Conservation (phyloP, 257 asterid species). For the Euphrasia confusa region DNA sequence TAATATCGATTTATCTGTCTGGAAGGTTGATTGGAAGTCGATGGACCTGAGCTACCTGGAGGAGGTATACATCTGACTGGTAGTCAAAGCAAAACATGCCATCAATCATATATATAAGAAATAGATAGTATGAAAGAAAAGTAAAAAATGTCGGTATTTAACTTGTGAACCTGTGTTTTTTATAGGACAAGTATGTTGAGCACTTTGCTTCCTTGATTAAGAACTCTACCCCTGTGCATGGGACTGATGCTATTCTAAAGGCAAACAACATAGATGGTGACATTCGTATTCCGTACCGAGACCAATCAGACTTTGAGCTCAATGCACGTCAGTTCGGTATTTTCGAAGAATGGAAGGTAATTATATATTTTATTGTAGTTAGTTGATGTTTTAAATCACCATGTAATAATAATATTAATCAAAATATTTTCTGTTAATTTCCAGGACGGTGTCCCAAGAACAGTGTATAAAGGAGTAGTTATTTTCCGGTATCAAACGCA, state of each 20-base stretch:
- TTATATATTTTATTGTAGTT: not conserved
- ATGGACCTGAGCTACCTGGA: constrained; percentile 87
- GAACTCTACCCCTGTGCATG: constrained; percentile 63
- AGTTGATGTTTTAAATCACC: too few relatives aligned
- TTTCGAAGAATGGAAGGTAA: constrained; percentile 98
- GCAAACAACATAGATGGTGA: constrained; percentile 69
- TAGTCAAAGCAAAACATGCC: constrained; percentile 12
- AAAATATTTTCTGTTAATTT: constrained; percentile 5
- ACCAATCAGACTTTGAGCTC: constrained; percentile 61
- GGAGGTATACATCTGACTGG: constrained; percentile 51
- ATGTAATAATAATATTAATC: not conserved
- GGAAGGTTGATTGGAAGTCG: constrained; percentile 89
- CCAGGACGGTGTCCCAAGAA: constrained; percentile 89
- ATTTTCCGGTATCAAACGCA: constrained; percentile 67
- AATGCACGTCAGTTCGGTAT: constrained; percentile 87
- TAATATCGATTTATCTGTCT: constrained; percentile 23
- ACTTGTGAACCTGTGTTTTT: constrained; percentile 7
- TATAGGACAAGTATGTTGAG: constrained; percentile 68
- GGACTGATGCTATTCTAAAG: constrained; percentile 59
- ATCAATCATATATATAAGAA: not conserved
- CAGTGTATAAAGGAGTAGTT: constrained; percentile 88
- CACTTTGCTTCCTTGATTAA: constrained; percentile 65
- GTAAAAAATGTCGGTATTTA: not conserved
- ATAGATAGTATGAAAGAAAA: constrained; percentile 3
- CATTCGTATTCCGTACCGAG: constrained; percentile 66